These are phyloP conservation scores for Herpotrichia juniperi DNA, from an alignment of 2,329 filamentous ascomycete genomes.

Conservation along the genomic window DNA sequence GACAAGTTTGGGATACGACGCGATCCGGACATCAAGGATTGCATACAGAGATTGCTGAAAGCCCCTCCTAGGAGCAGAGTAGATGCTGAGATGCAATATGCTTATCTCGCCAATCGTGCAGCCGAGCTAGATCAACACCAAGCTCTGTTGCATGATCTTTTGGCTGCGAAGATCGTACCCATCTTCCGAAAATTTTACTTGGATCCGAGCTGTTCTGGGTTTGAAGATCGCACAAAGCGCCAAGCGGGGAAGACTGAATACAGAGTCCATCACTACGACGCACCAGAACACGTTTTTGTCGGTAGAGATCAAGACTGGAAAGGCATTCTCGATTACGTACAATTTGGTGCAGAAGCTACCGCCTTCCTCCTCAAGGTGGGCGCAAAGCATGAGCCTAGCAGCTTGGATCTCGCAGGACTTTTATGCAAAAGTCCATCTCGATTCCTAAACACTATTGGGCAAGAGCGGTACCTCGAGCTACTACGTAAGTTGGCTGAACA, in stretches of 20 bases:
- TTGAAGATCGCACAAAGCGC: slow-evolving; percentile 37
- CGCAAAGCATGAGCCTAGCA: slow-evolving; percentile 89
- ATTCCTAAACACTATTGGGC: slow-evolving; percentile 78
- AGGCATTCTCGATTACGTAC: slow-evolving; percentile 95
- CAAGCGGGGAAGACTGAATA: slow-evolving; percentile 41
- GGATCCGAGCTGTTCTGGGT: slow-evolving; percentile 35
- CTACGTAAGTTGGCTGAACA: slow-evolving; percentile 81
- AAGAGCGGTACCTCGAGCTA: slow-evolving; percentile 85
- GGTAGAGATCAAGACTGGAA: slow-evolving; percentile 75
- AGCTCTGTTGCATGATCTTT: slow-evolving; percentile 29
- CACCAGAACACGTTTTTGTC: slow-evolving; percentile 79
- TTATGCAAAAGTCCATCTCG: slow-evolving; percentile 84
- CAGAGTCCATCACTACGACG: slow-evolving; percentile 60
- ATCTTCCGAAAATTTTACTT: slow-evolving; percentile 42
- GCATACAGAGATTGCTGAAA: slow-evolving; percentile 73
- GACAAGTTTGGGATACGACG: slow-evolving; percentile 83
- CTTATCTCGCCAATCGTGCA: slow-evolving; percentile 80
- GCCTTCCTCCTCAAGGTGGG: slow-evolving; percentile 87
- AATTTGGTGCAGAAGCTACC: slow-evolving; percentile 88
- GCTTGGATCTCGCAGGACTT: slow-evolving; percentile 80
- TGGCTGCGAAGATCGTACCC: slow-evolving; percentile 44
- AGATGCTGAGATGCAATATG: slow-evolving; percentile 75
- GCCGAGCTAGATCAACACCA: slow-evolving; percentile 67
- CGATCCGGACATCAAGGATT: slow-evolving; percentile 79
- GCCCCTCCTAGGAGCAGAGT: slow-evolving; percentile 71